These are phyloP conservation scores for Trametes punicea DNA, from an alignment of 768 basidiomycete species.

Conservation along the genomic window DNA sequence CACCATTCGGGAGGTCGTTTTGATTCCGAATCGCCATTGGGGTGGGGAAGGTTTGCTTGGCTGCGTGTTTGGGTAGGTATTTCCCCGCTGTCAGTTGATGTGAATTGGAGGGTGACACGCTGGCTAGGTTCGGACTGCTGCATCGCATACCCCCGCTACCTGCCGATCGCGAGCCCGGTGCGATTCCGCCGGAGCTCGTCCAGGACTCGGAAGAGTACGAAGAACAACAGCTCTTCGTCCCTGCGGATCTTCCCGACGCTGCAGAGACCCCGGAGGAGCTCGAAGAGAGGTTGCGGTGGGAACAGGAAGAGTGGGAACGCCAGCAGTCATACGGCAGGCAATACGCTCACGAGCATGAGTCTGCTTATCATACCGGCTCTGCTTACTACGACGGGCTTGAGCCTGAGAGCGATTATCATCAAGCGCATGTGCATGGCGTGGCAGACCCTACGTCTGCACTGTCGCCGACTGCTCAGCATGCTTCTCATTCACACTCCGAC, in stretches of 20 bases:
- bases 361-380: constrained; percentile 26
- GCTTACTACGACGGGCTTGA: constrained; percentile 16
- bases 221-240: constrained; percentile 64
- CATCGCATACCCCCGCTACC: constrained; percentile 89
- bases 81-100: constrained; percentile 3
- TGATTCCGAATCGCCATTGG: constrained; percentile 97
- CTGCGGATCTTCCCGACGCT: constrained; percentile 58
- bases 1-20: constrained; percentile 86
- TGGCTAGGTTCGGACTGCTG: constrained; percentile 75
- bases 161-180: constrained; percentile 52
- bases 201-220: constrained; percentile 50
- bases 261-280: constrained; percentile 43
- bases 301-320: constrained; percentile 29
- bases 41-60: constrained; percentile 94
- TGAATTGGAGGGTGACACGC: constrained; percentile 1
- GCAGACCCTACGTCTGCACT: constrained; percentile 7
- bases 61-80: constrained; percentile 87
- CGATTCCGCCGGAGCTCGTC: constrained; percentile 53
- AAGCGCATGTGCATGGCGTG: background rate
- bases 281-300: constrained; percentile 25
- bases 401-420: constrained; percentile 3
- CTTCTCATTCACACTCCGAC: constrained; percentile 12
- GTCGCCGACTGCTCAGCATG: background rate
- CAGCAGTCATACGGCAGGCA: constrained; percentile 26
- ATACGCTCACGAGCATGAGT: constrained; percentile 21